A percentile compares a stretch with the other conserved stretches of the same genome.
Evolutionary conservation across 148 eudicot genomes (phyloP).

Genomic region (Rhododendron mucronatum): DNA sequence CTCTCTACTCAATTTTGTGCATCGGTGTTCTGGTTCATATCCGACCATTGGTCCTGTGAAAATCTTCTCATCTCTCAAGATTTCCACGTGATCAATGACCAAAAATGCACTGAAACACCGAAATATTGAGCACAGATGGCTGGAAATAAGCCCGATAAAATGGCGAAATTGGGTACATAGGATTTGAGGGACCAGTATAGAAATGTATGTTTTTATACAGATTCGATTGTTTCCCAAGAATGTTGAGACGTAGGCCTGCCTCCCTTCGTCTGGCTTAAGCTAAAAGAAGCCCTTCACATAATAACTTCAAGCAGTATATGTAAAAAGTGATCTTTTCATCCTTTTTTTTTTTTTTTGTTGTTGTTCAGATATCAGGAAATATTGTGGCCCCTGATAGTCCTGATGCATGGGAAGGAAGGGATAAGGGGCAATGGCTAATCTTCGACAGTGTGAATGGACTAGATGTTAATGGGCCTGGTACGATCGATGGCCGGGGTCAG

Average conservation of each 20-base stretch:
- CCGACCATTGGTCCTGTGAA: background rate
- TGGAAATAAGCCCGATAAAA: background rate
- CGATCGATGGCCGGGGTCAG: constrained; percentile 16
- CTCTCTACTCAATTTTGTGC: background rate
- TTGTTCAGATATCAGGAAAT: constrained; percentile 14
- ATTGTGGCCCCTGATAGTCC: constrained; percentile 16
- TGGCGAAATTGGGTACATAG: background rate
- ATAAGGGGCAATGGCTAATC: constrained; percentile 14
- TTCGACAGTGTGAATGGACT: constrained; percentile 16
- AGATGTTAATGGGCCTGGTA: background rate
- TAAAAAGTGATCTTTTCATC: background rate
- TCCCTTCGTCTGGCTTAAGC: background rate
- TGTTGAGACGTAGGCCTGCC: background rate
- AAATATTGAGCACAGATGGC: background rate
- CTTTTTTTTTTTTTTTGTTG: background rate
- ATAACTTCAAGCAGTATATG: background rate
- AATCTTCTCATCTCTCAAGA: background rate
- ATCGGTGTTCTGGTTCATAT: too few relatives aligned
- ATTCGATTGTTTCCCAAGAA: too few relatives aligned
- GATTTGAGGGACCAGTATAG: background rate
- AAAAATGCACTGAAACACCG: background rate
- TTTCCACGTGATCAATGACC: background rate
- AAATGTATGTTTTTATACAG: too few relatives aligned
- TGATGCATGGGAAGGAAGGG: constrained; percentile 18
- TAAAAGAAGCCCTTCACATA: background rate